Evolutionary conservation across 139 green algal genomes (phyloP), one percentile per base, ranked within the genome.

Genomic region (Dunaliella primolecta): DNA sequence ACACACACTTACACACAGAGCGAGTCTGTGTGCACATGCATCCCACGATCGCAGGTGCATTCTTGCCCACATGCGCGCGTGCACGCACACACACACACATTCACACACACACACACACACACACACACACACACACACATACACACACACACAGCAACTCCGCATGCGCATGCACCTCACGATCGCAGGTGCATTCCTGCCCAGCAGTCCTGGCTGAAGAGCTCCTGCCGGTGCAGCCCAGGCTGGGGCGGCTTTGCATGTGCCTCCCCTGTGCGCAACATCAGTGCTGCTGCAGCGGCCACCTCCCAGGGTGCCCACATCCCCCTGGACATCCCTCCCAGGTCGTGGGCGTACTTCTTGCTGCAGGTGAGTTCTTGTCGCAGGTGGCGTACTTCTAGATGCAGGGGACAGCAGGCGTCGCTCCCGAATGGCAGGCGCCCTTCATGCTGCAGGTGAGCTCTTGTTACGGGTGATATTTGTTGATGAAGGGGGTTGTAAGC

Each of bases 121-220:
- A 79, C 72, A 79, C 30, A 79, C 72, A 79, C 30, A 79, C 72
- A 79, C 30, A 79, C 72, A 79, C 30, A 79, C 72, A 79, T 79
- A 23, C 72, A 79, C 30, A 79, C 72, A 79, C 21, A 79, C 72
- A 79, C 30, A 79, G 11, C 11, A 7, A 79, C 72, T 31, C n/a
- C n/a, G n/a, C n/a, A n/a, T n/a, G n/a, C 25, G 25, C 57, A 75
- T 75, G 25, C 57, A 75, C 25, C 23, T 75, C 72, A 79, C 21
- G 21, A 7, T 31, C 20, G 7, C 20, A 79, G n/a, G 30, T 34
- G 30, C 21, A 79, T 79, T 15, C 72, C 30, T 33, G 72, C 72
- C 20, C 72, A 79, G 72, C n/a, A 79, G 72, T 33, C 30, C 72
- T 36, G 72, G 72, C 20, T 36, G 72, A 34, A 7, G 21, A 34